Base-by-base conservation (phyloP, 257 asterid species). In the Fraxinus anomala region DNA sequence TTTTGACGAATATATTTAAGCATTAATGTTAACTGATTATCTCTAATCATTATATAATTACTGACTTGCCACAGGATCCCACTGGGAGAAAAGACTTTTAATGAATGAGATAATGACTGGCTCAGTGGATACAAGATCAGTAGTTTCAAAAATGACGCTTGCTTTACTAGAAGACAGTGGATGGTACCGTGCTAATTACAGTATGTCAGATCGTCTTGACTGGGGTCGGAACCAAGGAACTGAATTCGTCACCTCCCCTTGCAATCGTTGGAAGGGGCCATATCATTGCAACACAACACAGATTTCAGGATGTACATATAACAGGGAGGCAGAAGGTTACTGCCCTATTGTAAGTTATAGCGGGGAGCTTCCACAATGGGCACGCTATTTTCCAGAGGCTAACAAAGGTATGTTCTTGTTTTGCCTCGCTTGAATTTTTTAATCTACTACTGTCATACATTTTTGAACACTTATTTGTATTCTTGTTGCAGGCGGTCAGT, bases 31-130 rank as follows among this genome's bases (percentile, higher is more conserved):
- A 34, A 59, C 49, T 2, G 74, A n/a, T 28, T 67, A 63, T 36
- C 80, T 61, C 70, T 76, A 51, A 77, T 75, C 40, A 76, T 47
- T 80, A 26, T 30, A 70, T n/a, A 68, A 26, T 73, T 61, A 70
- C 67, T 42, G 80, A 80, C 73, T 68, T 72, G 30, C 61, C 73
- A 72, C 96, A 94, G 98, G 98, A 47, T 94, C 98, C 63, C 98
- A 94, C 81, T 94, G 98, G 98, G 98, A 94, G 91, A 94, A 94
- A 85, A 88, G 98, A 83, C 96, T 94, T 70, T 78, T 94, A 80
- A 94, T 94, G 98, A 92, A 92, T 73, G 98, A 94, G 92, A 94
- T 94, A 42, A 94, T 94, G 98, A 94, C 98, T 0, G 98, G 98
- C 80, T 94, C 98, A n/a, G 98, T 94, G 51, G 98, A 94, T 83